phyloP scores from a whole-genome alignment of 2,329 filamentous ascomycete species.

The Fusarium veterinarium region DNA sequence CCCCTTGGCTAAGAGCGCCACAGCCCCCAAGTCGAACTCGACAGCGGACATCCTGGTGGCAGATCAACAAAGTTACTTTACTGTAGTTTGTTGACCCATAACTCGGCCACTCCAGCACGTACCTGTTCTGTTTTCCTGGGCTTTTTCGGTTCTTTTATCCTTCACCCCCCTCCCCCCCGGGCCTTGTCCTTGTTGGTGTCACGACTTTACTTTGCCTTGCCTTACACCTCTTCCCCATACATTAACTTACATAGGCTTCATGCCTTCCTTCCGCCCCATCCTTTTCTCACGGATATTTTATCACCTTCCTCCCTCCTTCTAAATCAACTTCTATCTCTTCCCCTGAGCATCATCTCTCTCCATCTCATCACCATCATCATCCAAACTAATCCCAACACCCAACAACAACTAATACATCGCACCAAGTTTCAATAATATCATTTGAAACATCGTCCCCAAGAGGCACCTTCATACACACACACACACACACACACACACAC shows the following conservation, averaged over 20 bases:
- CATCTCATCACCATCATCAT: neutral
- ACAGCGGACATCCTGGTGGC: slow-evolving; percentile 44
- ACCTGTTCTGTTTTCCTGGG: neutral
- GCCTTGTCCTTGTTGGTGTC: neutral
- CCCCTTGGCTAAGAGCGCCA: slow-evolving; percentile 31
- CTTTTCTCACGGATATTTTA: slow-evolving; percentile 42
- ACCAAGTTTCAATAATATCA: neutral
- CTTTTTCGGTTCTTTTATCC: neutral
- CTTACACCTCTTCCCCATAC: slow-evolving; percentile 40
- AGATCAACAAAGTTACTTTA: slow-evolving; percentile 44
- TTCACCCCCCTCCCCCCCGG: neutral
- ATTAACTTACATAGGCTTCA: slow-evolving; percentile 41
- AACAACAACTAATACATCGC: neutral
- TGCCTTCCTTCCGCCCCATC: slow-evolving; percentile 41
- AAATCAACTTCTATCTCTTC: slow-evolving; percentile 10
- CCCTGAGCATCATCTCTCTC: slow-evolving; percentile 18
- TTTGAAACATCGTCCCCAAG: neutral
- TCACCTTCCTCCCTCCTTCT: slow-evolving; percentile 43
- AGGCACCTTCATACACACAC: neutral
- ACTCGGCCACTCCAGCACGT: slow-evolving; percentile 19
- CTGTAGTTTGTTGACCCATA: slow-evolving; percentile 23
- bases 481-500: neutral
- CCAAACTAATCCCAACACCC: neutral
- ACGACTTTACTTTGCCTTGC: slow-evolving; percentile 24
- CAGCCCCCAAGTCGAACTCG: slow-evolving; percentile 39